Base-by-base conservation (phyloP, 2,329 filamentous ascomycete species). In the Byssothecium circinans region DNA sequence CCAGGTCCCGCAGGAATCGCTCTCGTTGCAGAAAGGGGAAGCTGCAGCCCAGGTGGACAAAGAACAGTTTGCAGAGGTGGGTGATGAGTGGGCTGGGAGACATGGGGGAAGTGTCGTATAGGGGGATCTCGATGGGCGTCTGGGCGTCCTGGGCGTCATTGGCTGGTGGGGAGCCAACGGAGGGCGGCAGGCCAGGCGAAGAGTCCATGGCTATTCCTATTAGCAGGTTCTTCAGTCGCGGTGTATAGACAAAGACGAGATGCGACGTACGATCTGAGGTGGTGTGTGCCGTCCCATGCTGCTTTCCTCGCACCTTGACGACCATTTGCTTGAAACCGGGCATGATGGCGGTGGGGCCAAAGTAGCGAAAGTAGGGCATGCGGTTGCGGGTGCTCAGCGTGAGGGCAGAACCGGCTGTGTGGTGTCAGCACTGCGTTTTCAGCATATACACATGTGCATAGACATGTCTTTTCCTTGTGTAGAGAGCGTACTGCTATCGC, bases 261-360 rank as follows among this genome's bases (percentile, higher is more conserved):
- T 27, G 25, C 25, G 11, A 27, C 7, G 25, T 7, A 27, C 25
- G 7, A 27, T 11, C 25, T n/a, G n/a, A n/a, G n/a, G n/a, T n/a
- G n/a, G n/a, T n/a, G n/a, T n/a, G n/a, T n/a, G n/a, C 6, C 6
- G 11, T 11, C 6, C 6, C 25, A 19, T 80, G 79, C 19, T 84
- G 80, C 49, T 83, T 77, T 50, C 87, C 84, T 49, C 85, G 81
- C 23, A 91, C 83, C 44, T 87, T 85, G 49, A 88, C 85, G 20
- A 95, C 88, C 89, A 95, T 95, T 69, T 95, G 89, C 71, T 95
- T 95, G 74, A 91, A 95, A 18, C 90, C 90, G 1, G 90, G 90
- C 43, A 94, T 89, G 62, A 95, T 95, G 53, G 90, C 91, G 1
- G 91, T 95, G 0, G 89, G 89, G 0, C 90, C 91, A 65, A 95